Evolutionary conservation across 2,329 filamentous ascomycete species (phyloP).

Genomic region (Apiospora rasikravindrae): DNA sequence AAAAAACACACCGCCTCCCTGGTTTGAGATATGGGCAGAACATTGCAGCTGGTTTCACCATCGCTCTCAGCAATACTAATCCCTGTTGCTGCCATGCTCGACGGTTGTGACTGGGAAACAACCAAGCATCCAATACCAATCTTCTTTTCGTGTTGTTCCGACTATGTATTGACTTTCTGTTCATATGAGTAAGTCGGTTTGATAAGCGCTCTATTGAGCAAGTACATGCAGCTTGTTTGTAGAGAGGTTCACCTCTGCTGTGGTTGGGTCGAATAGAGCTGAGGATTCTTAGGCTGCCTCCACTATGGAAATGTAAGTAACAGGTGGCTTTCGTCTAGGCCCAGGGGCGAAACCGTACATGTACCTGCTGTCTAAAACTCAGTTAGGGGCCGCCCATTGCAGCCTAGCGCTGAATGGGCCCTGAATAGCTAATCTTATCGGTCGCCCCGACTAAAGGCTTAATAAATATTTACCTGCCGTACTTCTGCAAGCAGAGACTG

Average conservation of each 20-base stretch:
- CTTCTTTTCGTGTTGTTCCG: background rate
- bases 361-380: background rate
- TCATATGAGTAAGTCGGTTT: background rate
- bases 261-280: background rate
- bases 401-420: slow-evolving; percentile 4
- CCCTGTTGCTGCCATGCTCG: no score
- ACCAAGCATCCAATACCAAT: background rate
- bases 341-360: background rate
- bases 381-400: slow-evolving; percentile 2
- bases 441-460: slow-evolving; percentile 5
- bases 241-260: background rate
- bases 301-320: no score
- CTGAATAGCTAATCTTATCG: slow-evolving; percentile 18
- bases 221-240: background rate
- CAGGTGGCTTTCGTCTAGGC: background rate
- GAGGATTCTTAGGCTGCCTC: background rate
- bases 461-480: slow-evolving; percentile 16
- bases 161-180: background rate
- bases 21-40: background rate
- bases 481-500: slow-evolving; percentile 11
- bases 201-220: background rate
- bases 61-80: background rate
- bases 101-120: background rate
- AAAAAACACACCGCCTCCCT: background rate
- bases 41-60: background rate